Conservation (phyloP, 768 basidiomycete species). For the Collybia nuda region DNA sequence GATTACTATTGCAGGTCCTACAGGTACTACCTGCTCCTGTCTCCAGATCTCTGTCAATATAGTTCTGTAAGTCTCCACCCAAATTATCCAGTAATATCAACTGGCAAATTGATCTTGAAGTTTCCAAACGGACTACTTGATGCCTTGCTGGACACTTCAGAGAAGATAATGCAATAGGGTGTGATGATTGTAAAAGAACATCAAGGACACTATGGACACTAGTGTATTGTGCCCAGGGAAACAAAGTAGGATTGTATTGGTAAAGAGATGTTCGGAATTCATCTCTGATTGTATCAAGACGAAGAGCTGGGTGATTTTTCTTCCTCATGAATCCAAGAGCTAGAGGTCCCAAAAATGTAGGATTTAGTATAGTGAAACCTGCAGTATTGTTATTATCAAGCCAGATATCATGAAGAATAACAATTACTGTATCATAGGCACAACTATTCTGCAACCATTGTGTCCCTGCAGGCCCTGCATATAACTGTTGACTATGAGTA, state of each 20-base stretch:
- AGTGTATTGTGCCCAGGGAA: slow-evolving; percentile 2
- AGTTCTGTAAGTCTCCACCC: neutral
- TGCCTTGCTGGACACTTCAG: neutral
- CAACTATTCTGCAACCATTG: slow-evolving; percentile 3
- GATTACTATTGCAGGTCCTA: neutral
- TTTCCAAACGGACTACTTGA: neutral
- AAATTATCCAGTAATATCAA: neutral
- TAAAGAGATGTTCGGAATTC: neutral
- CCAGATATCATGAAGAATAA: slow-evolving; percentile 3
- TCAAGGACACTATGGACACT: slow-evolving; percentile 1
- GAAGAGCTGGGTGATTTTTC: neutral
- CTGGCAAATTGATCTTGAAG: neutral
- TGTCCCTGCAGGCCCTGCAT: neutral
- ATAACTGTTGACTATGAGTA: neutral
- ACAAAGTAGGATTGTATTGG: neutral
- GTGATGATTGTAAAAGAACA: neutral
- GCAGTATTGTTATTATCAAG: neutral
- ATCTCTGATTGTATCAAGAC: slow-evolving; percentile 1
- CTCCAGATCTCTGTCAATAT: too few relatives aligned
- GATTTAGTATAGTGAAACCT: neutral
- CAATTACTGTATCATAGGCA: slow-evolving; percentile 10
- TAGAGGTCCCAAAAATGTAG: slow-evolving; percentile 1
- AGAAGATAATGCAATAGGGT: neutral
- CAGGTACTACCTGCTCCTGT: neutral
- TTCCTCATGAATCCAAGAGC: neutral